Evolutionary conservation across 192 early-diverging fungal species (phyloP).

Genomic region (Umbelopsis sp.): DNA sequence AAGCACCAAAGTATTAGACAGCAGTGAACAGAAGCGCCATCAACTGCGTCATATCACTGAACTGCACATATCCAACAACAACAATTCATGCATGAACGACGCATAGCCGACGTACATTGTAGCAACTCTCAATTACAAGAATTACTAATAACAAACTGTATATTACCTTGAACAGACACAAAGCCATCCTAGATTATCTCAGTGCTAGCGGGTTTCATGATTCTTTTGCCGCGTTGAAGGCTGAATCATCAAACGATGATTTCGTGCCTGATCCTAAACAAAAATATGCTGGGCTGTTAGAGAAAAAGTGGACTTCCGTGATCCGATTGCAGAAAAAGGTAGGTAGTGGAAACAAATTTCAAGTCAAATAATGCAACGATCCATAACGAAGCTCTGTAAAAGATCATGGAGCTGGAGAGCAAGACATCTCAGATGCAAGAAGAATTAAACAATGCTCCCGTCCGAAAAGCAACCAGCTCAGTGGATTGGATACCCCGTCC

Average conservation of each 20-base stretch:
- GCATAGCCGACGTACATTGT: background rate
- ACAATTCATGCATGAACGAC: too few relatives aligned
- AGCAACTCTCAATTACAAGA: background rate
- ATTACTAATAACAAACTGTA: background rate
- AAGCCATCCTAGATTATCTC: constrained; percentile 89
- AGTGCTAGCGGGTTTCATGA: constrained; percentile 70
- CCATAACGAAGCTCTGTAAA: constrained; percentile 1
- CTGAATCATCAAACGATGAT: constrained; percentile 73
- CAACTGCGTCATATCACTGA: background rate
- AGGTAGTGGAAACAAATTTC: constrained; percentile 3
- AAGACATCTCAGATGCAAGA: constrained; percentile 80
- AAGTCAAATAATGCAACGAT: background rate
- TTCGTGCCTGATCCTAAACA: constrained; percentile 76
- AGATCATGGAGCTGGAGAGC: constrained; percentile 92
- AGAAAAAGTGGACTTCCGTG: constrained; percentile 97
- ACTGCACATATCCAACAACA: too few relatives aligned
- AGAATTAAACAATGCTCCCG: constrained; percentile 64
- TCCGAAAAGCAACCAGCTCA: constrained; percentile 52
- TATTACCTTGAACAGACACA: constrained; percentile 49
- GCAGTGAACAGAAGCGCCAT: background rate
- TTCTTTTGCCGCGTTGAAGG: constrained; percentile 68
- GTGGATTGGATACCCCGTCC: constrained; percentile 84
- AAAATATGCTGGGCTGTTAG: constrained; percentile 76
- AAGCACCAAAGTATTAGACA: background rate
- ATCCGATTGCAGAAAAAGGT: constrained; percentile 91